phyloP scores from a whole-genome alignment of 495 filamentous ascomycete genomes.

The Echria macrotheca region DNA sequence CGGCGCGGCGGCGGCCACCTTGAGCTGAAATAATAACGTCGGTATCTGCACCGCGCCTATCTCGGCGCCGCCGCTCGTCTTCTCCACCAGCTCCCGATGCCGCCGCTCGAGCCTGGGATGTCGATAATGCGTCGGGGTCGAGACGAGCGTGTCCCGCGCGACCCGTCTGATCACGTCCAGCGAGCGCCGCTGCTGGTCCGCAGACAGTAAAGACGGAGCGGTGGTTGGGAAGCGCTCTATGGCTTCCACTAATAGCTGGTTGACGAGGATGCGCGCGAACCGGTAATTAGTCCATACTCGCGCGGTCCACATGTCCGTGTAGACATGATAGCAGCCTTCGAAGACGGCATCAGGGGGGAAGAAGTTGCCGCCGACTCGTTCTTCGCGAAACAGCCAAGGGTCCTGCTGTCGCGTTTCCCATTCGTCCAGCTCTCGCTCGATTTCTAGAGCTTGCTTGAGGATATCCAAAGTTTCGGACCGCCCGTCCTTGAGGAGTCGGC shows the following conservation, averaged over 20 bases:
- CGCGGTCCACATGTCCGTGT: conserved; percentile 51
- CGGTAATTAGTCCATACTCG: conserved; percentile 61
- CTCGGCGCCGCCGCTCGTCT: conserved; percentile 33
- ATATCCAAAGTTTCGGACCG: conserved; percentile 23
- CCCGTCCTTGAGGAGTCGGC: conserved; percentile 28
- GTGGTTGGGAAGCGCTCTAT: conserved; percentile 28
- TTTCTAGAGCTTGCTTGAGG: conserved; percentile 25
- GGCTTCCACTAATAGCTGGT: conserved; percentile 44
- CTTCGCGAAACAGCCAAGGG: conserved; percentile 26
- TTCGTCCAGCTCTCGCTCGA: conserved; percentile 31
- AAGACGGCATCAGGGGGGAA: conserved; percentile 42
- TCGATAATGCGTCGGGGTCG: conserved; percentile 41
- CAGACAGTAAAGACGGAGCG: conserved; percentile 30
- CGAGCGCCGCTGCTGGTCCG: conserved; percentile 28
- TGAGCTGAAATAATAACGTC: conserved; percentile 37
- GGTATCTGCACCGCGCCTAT: conserved; percentile 41
- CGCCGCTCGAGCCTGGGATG: conserved; percentile 31
- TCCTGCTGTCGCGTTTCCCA: conserved; percentile 29
- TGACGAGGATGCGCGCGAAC: conserved; percentile 52
- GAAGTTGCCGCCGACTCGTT: conserved; percentile 16
- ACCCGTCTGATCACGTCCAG: conserved; percentile 27
- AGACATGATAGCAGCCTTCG: conserved; percentile 55
- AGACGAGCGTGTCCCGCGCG: conserved; percentile 38
- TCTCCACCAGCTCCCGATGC: conserved; percentile 27
- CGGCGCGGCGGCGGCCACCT: conserved; percentile 37